Conservation (phyloP, 2,329 filamentous ascomycete genomes). For the Emericellopsis atlantica region DNA sequence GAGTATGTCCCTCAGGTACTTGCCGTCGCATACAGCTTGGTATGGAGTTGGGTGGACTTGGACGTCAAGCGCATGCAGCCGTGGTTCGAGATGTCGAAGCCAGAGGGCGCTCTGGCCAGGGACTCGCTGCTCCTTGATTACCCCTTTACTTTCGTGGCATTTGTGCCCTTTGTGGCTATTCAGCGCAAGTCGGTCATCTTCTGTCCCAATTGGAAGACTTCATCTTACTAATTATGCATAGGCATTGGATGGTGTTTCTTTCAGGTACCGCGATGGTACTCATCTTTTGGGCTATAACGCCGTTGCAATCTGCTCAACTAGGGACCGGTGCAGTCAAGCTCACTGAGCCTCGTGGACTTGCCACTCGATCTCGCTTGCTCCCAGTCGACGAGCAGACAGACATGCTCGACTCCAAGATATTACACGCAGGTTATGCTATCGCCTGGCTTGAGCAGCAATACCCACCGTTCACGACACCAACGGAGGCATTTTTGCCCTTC, state of each 20-base stretch:
- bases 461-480: constrained; percentile 26
- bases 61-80: constrained; percentile 47
- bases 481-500: constrained; percentile 31
- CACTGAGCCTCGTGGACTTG: background rate
- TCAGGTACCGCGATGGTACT: constrained; percentile 32
- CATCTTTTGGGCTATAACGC: constrained; percentile 42
- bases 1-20: constrained; percentile 39
- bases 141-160: constrained; percentile 24
- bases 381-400: constrained; percentile 10
- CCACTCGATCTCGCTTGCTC: constrained; percentile 4
- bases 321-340: constrained; percentile 19
- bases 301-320: constrained; percentile 42
- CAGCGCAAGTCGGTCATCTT: constrained; percentile 20
- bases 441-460: constrained; percentile 29
- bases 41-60: constrained; percentile 48
- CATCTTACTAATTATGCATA: constrained; percentile 8
- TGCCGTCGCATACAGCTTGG: constrained; percentile 39
- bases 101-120: constrained; percentile 24
- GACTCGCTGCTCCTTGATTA: constrained; percentile 41
- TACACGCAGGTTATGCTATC: constrained; percentile 31
- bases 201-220: background rate
- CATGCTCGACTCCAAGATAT: constrained; percentile 18
- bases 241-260: constrained; percentile 40
- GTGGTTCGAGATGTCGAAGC: constrained; percentile 42
- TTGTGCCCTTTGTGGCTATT: constrained; percentile 16